Percentiles rank a stretch among this genome's conserved stretches.
These are phyloP conservation scores for slime mould (Dictyostelium discoideum) DNA, from an alignment of 78 protist species.

Conservation along the genomic window DNA sequence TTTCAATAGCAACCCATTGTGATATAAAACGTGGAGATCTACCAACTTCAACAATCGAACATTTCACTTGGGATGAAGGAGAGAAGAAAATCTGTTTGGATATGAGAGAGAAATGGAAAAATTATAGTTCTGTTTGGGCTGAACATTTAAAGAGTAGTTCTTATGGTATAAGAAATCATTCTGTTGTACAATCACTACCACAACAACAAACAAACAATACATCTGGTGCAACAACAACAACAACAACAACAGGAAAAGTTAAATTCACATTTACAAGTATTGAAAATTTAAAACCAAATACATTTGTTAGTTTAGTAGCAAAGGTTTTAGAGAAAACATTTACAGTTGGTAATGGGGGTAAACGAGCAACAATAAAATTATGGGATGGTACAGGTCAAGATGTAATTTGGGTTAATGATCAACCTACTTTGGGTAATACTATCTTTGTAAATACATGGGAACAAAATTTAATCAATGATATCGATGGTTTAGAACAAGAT, in stretches of 20 bases:
- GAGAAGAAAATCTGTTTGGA: neutral
- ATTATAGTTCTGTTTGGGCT: neutral
- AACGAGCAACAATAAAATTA: neutral
- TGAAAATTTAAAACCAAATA: neutral
- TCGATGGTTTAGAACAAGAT: neutral
- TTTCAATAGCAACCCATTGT: neutral
- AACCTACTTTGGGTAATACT: neutral
- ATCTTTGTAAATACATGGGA: constrained; percentile 13
- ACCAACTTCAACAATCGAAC: neutral
- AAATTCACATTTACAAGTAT: neutral
- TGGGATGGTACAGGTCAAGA: constrained; percentile 73
- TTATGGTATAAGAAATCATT: neutral
- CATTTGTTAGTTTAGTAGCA: neutral
- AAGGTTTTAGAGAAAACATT: neutral
- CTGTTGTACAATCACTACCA: neutral
- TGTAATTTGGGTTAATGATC: neutral
- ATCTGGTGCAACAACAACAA: too few relatives aligned
- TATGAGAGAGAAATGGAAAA: neutral
- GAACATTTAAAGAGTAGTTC: neutral
- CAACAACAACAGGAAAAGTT: neutral
- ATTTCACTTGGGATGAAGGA: neutral
- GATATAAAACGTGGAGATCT: neutral
- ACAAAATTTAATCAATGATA: neutral
- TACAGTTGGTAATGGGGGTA: neutral
- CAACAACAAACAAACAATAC: neutral